phyloP scores from a whole-genome alignment of 2,329 filamentous ascomycete species.

The Exophiala spinifera region DNA sequence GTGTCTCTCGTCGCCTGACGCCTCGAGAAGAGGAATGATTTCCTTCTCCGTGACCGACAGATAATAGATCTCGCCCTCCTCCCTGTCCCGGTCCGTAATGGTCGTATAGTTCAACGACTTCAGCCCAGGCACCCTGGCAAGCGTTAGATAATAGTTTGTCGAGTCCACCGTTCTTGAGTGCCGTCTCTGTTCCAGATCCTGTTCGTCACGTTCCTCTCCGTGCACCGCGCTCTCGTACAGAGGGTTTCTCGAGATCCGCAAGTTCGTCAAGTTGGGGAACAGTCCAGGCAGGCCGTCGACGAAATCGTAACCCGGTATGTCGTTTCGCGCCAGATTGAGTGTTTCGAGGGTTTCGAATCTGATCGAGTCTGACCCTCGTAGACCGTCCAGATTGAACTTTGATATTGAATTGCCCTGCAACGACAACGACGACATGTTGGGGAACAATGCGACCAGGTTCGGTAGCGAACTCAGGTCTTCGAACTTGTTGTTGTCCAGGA shows the following conservation, averaged over 20 bases:
- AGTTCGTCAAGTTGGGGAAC: constrained; percentile 70
- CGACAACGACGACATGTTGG: constrained; percentile 48
- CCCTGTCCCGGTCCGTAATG: constrained; percentile 70
- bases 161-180: constrained; percentile 28
- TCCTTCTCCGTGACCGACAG: constrained; percentile 78
- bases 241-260: constrained; percentile 84
- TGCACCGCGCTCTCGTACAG: constrained; percentile 56
- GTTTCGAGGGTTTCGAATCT: constrained; percentile 60
- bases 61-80: constrained; percentile 92
- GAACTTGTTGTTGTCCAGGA: constrained; percentile 49
- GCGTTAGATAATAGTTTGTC: constrained; percentile 26
- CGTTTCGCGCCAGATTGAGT: constrained; percentile 72
- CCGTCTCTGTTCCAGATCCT: constrained; percentile 15
- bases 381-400: constrained; percentile 3
- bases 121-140: constrained; percentile 36
- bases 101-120: constrained; percentile 49
- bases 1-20: constrained; percentile 30
- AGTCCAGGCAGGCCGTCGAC: constrained; percentile 64
- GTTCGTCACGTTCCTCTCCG: background rate
- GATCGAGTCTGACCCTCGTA: constrained; percentile 32
- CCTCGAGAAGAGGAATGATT: constrained; percentile 56
- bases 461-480: constrained; percentile 38
- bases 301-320: constrained; percentile 67
- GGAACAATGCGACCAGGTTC: constrained; percentile 56
- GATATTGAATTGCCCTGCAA: constrained; percentile 75